phyloP scores from a whole-genome alignment of 805 yeast genomes.

The Metschnikowia similis region DNA sequence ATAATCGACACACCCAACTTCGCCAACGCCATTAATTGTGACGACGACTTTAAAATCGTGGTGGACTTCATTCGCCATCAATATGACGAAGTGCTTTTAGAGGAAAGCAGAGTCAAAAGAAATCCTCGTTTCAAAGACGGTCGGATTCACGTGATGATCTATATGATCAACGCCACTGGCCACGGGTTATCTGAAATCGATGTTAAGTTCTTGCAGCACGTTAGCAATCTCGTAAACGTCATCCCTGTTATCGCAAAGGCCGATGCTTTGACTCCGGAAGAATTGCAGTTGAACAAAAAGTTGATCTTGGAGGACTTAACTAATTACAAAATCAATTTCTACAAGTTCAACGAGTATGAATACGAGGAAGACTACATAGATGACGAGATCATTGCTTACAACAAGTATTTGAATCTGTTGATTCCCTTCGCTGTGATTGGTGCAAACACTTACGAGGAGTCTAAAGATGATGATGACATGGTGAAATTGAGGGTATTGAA shows the following conservation, averaged over 20 bases:
- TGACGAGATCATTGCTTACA: slow-evolving; percentile 62
- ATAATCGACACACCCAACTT: slow-evolving; percentile 83
- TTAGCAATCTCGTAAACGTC: slow-evolving; percentile 39
- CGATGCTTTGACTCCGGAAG: slow-evolving; percentile 39
- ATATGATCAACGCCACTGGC: slow-evolving; percentile 43
- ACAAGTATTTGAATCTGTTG: slow-evolving; percentile 57
- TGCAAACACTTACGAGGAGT: slow-evolving; percentile 56
- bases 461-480: slow-evolving; percentile 31
- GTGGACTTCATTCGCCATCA: slow-evolving; percentile 80
- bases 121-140: slow-evolving; percentile 84
- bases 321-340: slow-evolving; percentile 64
- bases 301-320: slow-evolving; percentile 75
- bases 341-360: slow-evolving; percentile 64
- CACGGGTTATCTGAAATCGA: slow-evolving; percentile 43
- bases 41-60: slow-evolving; percentile 59
- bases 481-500: slow-evolving; percentile 52
- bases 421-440: slow-evolving; percentile 69
- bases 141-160: slow-evolving; percentile 61
- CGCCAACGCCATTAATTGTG: slow-evolving; percentile 70
- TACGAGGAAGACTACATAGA: slow-evolving; percentile 47
- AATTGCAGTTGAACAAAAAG: slow-evolving; percentile 62
- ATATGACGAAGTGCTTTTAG: slow-evolving; percentile 76
- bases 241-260: slow-evolving; percentile 44
- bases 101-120: slow-evolving; percentile 76
- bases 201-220: slow-evolving; percentile 38